Evolutionary conservation across 179 eudicot genomes (phyloP).

Genomic region (Beta macrorhiza): DNA sequence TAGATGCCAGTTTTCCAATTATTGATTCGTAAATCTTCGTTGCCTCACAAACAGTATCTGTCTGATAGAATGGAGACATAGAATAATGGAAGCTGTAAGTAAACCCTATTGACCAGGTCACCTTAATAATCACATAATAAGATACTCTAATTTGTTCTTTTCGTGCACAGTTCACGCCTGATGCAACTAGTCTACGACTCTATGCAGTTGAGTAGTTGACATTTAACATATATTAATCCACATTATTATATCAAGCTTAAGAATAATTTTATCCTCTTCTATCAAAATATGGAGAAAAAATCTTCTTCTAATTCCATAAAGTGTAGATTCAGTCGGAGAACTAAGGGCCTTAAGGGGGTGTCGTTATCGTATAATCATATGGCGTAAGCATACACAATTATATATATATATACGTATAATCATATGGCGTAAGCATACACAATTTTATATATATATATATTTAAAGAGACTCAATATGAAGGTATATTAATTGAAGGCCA

Average conservation of each 20-base stretch:
- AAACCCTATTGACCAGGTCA: not conserved
- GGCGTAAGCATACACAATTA: not conserved
- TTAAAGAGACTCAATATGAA: too few relatives aligned
- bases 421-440: not conserved
- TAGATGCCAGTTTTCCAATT: not conserved
- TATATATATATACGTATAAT: too few relatives aligned
- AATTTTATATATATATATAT: too few relatives aligned
- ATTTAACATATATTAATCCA: not conserved
- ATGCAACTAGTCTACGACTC: not conserved
- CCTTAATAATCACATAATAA: not conserved
- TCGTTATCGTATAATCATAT: not conserved
- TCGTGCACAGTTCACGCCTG: not conserved
- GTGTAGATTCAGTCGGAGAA: not conserved
- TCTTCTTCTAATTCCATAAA: not conserved
- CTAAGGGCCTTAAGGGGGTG: not conserved
- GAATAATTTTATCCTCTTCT: not conserved
- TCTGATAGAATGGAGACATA: conserved; percentile 15
- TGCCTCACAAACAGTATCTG: conserved; percentile 14
- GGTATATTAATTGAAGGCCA: too few relatives aligned
- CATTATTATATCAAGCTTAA: not conserved
- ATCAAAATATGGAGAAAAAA: too few relatives aligned
- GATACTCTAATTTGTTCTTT: not conserved
- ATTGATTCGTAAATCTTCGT: not conserved
- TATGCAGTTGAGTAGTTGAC: not conserved
- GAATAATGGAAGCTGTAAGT: not conserved